Conservation (phyloP, 1,139 yeast genomes). For the Geotrichum candidum region DNA sequence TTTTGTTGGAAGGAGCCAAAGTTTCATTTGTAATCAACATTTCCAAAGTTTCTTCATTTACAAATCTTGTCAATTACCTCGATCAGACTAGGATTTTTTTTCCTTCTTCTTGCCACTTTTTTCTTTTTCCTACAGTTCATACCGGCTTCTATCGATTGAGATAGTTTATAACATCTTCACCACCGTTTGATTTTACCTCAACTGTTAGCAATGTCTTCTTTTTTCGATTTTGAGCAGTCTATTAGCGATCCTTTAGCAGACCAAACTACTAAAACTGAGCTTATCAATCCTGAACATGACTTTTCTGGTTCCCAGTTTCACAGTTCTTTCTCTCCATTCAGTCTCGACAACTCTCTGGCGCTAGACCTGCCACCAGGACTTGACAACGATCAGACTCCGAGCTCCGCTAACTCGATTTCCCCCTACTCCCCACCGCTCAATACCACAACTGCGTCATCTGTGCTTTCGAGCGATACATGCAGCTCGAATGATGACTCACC, state of each 20-base stretch:
- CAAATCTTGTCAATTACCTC: not conserved
- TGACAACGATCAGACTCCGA: conserved; percentile 7
- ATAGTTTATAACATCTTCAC: not conserved
- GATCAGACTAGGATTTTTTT: not conserved
- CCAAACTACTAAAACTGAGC: not conserved
- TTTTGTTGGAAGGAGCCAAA: not conserved
- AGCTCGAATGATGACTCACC: not conserved
- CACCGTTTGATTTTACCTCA: not conserved
- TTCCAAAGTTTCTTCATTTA: not conserved
- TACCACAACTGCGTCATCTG: not conserved
- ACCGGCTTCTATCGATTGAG: not conserved
- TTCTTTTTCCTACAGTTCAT: not conserved
- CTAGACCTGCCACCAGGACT: conserved; percentile 1
- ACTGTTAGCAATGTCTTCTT: not conserved
- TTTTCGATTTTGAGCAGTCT: conserved; percentile 6
- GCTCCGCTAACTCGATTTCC: conserved; percentile 7
- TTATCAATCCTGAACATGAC: not conserved
- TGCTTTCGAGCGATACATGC: not conserved
- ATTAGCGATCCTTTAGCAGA: not conserved
- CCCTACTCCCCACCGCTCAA: conserved; percentile 2
- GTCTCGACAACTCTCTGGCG: not conserved
- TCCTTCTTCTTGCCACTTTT: not conserved
- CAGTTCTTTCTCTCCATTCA: not conserved
- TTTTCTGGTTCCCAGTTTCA: not conserved
- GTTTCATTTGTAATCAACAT: not conserved